These are phyloP conservation scores for Henckelia pumila DNA, from an alignment of 257 asterid species.

Conservation along the genomic window DNA sequence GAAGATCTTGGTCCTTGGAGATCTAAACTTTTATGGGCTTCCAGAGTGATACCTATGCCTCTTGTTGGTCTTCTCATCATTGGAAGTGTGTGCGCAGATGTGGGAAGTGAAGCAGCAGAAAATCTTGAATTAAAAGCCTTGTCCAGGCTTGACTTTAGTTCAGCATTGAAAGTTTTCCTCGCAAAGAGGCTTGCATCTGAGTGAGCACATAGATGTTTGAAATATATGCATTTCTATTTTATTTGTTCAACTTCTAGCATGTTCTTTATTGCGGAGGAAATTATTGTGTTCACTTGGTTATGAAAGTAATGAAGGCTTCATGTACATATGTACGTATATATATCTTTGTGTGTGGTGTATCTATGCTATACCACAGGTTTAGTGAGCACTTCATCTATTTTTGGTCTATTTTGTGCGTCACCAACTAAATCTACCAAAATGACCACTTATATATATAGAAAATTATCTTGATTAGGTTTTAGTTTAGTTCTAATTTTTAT, in stretches of 20 bases:
- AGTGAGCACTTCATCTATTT: too few relatives aligned
- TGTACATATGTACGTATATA: background rate
- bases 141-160: conserved; percentile 92
- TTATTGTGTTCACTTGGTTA: background rate
- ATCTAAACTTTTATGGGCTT: conserved; percentile 88
- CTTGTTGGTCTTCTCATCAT: conserved; percentile 89
- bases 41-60: conserved; percentile 95
- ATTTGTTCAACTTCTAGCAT: background rate
- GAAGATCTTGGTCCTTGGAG: conserved; percentile 92
- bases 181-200: conserved; percentile 92
- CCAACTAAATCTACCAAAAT: background rate
- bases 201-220: conserved; percentile 43
- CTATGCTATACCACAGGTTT: background rate
- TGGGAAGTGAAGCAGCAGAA: conserved; percentile 53
- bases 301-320: background rate
- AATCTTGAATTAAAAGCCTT: conserved; percentile 88
- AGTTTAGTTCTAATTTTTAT: background rate
- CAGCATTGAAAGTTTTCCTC: conserved; percentile 88
- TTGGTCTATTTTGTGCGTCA: background rate
- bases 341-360: background rate
- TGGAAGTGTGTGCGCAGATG: conserved; percentile 78
- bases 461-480: background rate
- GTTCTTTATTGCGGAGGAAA: background rate
- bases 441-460: background rate
- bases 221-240: background rate